A percentile compares a stretch with the other conserved stretches of the same genome.
These are phyloP conservation scores for Teratosphaeria gauchensis DNA, from an alignment of 2,329 filamentous ascomycete species.

Conservation along the genomic window DNA sequence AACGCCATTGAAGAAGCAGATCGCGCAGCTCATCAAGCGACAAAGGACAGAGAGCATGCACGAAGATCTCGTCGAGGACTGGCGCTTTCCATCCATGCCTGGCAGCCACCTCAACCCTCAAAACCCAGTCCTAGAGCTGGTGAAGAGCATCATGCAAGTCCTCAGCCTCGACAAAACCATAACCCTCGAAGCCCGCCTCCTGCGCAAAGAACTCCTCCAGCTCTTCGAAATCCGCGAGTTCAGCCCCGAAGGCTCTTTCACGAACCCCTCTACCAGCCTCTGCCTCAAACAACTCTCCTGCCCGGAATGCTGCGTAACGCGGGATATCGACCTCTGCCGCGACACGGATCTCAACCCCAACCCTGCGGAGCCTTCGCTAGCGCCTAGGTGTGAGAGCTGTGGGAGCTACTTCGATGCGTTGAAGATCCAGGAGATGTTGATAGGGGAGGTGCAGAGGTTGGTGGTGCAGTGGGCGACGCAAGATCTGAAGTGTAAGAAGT, in stretches of 20 bases:
- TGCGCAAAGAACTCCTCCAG: constrained; percentile 79
- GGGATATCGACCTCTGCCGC: constrained; percentile 85
- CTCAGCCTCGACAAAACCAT: constrained; percentile 85
- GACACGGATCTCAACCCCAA: constrained; percentile 58
- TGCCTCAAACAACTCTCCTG: constrained; percentile 70
- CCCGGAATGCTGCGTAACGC: constrained; percentile 78
- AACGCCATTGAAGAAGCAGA: constrained; percentile 82
- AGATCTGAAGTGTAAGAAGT: constrained; percentile 78
- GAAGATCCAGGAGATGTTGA: constrained; percentile 70
- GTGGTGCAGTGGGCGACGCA: constrained; percentile 77
- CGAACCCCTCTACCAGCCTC: constrained; percentile 71
- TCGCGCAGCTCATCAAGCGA: constrained; percentile 67
- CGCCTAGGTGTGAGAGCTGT: constrained; percentile 58
- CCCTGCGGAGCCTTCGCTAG: constrained; percentile 39
- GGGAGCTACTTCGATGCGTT: constrained; percentile 66
- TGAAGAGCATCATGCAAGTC: constrained; percentile 89
- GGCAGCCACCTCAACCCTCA: constrained; percentile 55
- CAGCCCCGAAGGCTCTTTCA: constrained; percentile 74
- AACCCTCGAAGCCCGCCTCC: constrained; percentile 72
- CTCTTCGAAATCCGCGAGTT: constrained; percentile 95
- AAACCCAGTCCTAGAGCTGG: constrained; percentile 79
- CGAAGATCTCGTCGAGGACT: constrained; percentile 77
- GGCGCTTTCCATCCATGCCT: constrained; percentile 72
- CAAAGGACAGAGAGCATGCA: constrained; percentile 86
- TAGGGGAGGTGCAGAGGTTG: constrained; percentile 65